phyloP scores from a whole-genome alignment of 208 protist species.

The Histomonas meleagridis region DNA sequence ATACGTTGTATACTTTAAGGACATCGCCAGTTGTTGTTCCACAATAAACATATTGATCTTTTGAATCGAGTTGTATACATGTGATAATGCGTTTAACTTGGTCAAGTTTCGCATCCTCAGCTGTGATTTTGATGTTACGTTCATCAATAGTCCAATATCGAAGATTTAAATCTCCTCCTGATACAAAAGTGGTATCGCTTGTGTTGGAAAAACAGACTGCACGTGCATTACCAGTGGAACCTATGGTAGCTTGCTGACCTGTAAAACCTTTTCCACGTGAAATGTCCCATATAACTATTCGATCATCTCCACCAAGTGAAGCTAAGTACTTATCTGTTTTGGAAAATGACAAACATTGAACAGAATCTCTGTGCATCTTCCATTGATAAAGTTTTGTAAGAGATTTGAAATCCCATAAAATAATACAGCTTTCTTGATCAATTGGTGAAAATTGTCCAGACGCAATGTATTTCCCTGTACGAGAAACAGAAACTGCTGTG shows the following conservation, averaged over 20 bases:
- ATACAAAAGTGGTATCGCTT: conserved; percentile 66
- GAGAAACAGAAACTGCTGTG: conserved; percentile 71
- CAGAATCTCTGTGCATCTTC: conserved; percentile 76
- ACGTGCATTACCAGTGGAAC: not conserved
- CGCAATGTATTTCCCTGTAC: conserved; percentile 68
- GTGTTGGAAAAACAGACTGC: conserved; percentile 69
- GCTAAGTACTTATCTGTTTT: conserved; percentile 69
- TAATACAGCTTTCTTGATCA: conserved; percentile 62
- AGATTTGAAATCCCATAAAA: conserved; percentile 51
- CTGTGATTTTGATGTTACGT: conserved; percentile 66
- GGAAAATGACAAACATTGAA: conserved; percentile 75
- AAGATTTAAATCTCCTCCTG: conserved; percentile 65
- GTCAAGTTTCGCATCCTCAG: conserved; percentile 69
- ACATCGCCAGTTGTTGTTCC: conserved; percentile 75
- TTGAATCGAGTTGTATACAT: conserved; percentile 14
- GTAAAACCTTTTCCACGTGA: not conserved
- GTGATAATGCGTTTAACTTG: conserved; percentile 59
- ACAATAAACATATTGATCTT: conserved; percentile 64
- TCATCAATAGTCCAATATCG: conserved; percentile 74
- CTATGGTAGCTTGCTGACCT: conserved; percentile 36
- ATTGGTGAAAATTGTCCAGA: conserved; percentile 76
- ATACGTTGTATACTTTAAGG: conserved; percentile 58
- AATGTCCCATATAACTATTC: conserved; percentile 75
- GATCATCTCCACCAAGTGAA: conserved; percentile 73
- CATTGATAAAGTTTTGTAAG: conserved; percentile 65